Conservation (phyloP, 2,329 filamentous ascomycete species). For the Colletotrichum sp. region DNA sequence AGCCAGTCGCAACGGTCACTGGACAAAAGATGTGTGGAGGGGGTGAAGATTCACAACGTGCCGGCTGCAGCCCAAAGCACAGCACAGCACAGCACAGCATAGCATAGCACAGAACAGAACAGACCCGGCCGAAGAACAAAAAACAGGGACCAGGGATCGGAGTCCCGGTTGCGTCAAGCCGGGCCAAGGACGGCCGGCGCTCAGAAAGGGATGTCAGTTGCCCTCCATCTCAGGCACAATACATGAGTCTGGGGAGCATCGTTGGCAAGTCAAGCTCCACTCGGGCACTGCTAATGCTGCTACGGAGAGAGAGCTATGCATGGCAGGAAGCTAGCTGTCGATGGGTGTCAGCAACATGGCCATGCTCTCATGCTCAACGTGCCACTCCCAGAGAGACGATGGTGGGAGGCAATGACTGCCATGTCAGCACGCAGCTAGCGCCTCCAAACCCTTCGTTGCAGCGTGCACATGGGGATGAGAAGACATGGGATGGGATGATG, state of each 20-base stretch:
- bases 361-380: neutral
- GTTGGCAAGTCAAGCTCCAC: neutral
- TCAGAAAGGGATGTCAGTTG: constrained; percentile 12
- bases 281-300: neutral
- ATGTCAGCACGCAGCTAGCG: neutral
- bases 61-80: neutral
- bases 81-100: neutral
- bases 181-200: neutral
- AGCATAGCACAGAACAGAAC: neutral
- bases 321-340: neutral
- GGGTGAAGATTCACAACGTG: constrained; percentile 2
- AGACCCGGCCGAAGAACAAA: neutral
- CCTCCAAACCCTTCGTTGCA: neutral
- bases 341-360: neutral
- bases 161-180: neutral
- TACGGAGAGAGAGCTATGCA: neutral
- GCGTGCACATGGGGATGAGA: neutral
- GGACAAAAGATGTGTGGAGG: constrained; percentile 2
- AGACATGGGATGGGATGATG: neutral
- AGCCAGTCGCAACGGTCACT: constrained; percentile 10
- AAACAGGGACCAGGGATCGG: constrained; percentile 14
- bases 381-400: neutral
- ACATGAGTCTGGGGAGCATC: neutral
- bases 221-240: constrained; percentile 4
- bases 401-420: neutral